A percentile compares a stretch with the other conserved stretches of the same genome.
Evolutionary conservation across 306 rosid genomes (phyloP).

Genomic region (Cicer arietinum): DNA sequence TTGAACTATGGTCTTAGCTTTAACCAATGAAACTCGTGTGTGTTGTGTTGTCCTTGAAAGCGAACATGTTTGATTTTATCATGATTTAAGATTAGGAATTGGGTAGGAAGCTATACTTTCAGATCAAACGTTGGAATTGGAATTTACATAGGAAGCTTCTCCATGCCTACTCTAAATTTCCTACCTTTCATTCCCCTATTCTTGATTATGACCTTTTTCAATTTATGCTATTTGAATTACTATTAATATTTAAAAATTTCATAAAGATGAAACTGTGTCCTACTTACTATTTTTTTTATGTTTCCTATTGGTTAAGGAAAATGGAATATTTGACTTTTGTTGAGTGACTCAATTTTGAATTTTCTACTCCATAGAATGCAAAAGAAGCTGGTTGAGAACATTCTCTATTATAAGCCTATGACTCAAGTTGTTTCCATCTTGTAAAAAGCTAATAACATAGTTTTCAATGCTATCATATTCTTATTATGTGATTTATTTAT

Average conservation of each 20-base stretch:
- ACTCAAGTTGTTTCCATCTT: slow-evolving; percentile 24
- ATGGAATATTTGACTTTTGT: slow-evolving; percentile 33
- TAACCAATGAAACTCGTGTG: not conserved
- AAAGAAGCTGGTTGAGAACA: not conserved
- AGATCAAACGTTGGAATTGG: slow-evolving; percentile 24
- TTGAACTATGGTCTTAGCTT: slow-evolving; percentile 31
- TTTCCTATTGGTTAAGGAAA: slow-evolving; percentile 20
- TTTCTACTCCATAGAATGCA: slow-evolving; percentile 34
- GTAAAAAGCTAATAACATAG: slow-evolving; percentile 16
- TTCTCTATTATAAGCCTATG: slow-evolving; percentile 20
- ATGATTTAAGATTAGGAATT: slow-evolving; percentile 20
- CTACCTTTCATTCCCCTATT: slow-evolving; percentile 7
- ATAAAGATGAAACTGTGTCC: not conserved
- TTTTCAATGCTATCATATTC: slow-evolving; percentile 8
- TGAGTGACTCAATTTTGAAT: slow-evolving; percentile 35
- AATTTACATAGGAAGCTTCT: slow-evolving; percentile 26
- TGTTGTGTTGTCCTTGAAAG: slow-evolving; percentile 31
- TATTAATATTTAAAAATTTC: not conserved
- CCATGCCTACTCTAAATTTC: slow-evolving; percentile 7
- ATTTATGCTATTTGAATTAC: slow-evolving; percentile 9
- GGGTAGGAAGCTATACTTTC: slow-evolving; percentile 26
- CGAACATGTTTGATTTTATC: slow-evolving; percentile 35
- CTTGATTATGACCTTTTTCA: slow-evolving; percentile 19
- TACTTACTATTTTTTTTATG: slow-evolving; percentile 6
- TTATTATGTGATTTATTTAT: slow-evolving; percentile 13